phyloP scores from a whole-genome alignment of 75 land plant species.

The Cryptomeria japonica region DNA sequence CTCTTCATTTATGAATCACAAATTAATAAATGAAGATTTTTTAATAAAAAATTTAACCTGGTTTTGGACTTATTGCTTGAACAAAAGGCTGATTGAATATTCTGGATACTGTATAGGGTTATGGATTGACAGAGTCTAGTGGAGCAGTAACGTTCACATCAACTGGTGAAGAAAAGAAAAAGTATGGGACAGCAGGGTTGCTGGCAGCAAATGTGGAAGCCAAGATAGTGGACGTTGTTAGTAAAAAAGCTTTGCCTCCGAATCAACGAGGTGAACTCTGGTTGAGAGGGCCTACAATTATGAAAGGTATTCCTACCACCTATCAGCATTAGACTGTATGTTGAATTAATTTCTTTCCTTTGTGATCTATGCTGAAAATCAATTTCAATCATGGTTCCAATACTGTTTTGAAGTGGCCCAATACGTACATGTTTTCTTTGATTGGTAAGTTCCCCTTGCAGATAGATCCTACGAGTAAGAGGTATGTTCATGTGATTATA shows the following conservation, averaged over 20 bases:
- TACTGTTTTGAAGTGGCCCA: not conserved
- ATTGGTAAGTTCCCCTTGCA: too few relatives aligned
- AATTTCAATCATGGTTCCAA: not conserved
- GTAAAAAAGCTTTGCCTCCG: conserved; percentile 48
- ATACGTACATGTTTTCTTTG: not conserved
- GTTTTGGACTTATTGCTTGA: not conserved
- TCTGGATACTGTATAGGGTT: conserved; percentile 42
- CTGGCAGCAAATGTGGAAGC: conserved; percentile 73
- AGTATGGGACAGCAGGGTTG: conserved; percentile 78
- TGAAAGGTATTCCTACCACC: conserved; percentile 4
- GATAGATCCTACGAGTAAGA: too few relatives aligned
- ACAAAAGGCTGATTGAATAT: not conserved
- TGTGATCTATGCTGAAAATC: not conserved
- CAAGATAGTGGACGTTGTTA: conserved; percentile 74
- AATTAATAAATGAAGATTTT: not conserved
- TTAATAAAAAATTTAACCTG: not conserved
- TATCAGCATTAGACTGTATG: not conserved
- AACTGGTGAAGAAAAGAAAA: conserved; percentile 55
- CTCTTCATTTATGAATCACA: not conserved
- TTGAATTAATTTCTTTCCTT: not conserved
- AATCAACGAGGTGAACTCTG: conserved; percentile 83
- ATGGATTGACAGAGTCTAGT: conserved; percentile 87
- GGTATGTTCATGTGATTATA: too few relatives aligned
- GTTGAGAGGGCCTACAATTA: conserved; percentile 65
- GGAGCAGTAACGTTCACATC: conserved; percentile 67